Conservation (phyloP, 371 early-diverging fungal species). For the Mucor mucedo region DNA sequence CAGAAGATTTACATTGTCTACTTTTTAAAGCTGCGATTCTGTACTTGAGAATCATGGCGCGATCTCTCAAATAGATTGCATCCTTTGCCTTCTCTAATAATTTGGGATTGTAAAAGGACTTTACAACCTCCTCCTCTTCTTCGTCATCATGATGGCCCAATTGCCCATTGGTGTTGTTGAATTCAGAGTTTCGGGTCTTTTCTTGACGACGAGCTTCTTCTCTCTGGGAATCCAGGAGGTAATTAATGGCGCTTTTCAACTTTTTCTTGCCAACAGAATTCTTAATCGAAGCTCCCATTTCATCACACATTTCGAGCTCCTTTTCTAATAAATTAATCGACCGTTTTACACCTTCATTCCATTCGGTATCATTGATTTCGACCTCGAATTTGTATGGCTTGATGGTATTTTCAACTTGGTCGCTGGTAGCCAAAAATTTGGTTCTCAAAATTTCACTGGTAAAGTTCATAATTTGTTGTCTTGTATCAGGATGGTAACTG, state of each 20-base stretch:
- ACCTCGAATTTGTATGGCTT: conserved; percentile 98
- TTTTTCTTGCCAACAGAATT: conserved; percentile 79
- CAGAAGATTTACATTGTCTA: conserved; percentile 74
- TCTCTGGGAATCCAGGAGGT: conserved; percentile 59
- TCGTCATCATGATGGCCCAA: conserved; percentile 18
- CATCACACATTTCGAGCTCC: conserved; percentile 77
- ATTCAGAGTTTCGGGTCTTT: conserved; percentile 34
- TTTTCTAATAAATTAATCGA: conserved; percentile 77
- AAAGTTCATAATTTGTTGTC: conserved; percentile 80
- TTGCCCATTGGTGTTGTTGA: conserved; percentile 21
- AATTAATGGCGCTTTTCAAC: conserved; percentile 82
- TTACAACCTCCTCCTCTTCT: conserved; percentile 53
- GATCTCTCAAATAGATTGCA: conserved; percentile 77
- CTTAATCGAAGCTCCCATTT: conserved; percentile 75
- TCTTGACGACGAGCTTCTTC: conserved; percentile 58
- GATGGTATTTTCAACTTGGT: conserved; percentile 98
- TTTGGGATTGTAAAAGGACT: conserved; percentile 69
- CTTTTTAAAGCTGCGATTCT: conserved; percentile 81
- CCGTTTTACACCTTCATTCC: conserved; percentile 87
- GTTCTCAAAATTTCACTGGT: conserved; percentile 82
- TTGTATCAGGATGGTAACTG: conserved; percentile 82
- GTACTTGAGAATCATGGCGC: conserved; percentile 76
- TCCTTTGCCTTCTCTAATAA: conserved; percentile 82
- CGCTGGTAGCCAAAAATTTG: conserved; percentile 87
- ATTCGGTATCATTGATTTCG: conserved; percentile 90